Percentiles rank a stretch among this genome's conserved stretches.
Evolutionary conservation across 1,284 basidiomycete species (phyloP).

Genomic region (Termitomyces sp.): DNA sequence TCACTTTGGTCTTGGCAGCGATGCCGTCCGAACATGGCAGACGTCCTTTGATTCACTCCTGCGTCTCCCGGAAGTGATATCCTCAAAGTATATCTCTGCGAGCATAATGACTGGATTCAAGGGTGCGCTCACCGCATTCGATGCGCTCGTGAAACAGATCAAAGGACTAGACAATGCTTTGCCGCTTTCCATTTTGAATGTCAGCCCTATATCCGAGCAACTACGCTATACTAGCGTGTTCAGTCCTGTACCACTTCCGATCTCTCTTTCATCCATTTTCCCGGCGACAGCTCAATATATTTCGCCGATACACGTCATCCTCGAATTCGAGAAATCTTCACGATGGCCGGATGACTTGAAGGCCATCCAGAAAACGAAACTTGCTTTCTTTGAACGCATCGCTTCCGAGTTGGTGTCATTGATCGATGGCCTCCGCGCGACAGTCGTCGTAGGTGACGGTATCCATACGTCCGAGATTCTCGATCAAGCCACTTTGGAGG

Average conservation of each 20-base stretch:
- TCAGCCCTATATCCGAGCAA: slow-evolving; percentile 69
- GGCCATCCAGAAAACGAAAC: slow-evolving; percentile 93
- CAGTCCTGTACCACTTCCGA: slow-evolving; percentile 57
- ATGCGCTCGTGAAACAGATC: slow-evolving; percentile 72
- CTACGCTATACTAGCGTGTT: slow-evolving; percentile 86
- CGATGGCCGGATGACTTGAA: slow-evolving; percentile 94
- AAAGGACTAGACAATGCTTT: slow-evolving; percentile 76
- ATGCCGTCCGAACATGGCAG: slow-evolving; percentile 55
- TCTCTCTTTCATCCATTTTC: slow-evolving; percentile 38
- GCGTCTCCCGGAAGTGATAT: slow-evolving; percentile 56
- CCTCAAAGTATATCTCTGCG: slow-evolving; percentile 43
- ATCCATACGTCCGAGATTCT: slow-evolving; percentile 49
- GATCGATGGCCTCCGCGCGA: slow-evolving; percentile 47
- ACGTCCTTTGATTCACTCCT: slow-evolving; percentile 63
- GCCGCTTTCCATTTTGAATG: slow-evolving; percentile 76
- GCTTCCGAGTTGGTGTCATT: slow-evolving; percentile 57
- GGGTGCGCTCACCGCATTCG: slow-evolving; percentile 76
- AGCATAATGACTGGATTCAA: slow-evolving; percentile 66
- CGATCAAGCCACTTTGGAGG: slow-evolving; percentile 73
- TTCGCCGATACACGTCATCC: slow-evolving; percentile 65
- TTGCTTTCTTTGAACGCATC: slow-evolving; percentile 85
- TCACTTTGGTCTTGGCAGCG: slow-evolving; percentile 65
- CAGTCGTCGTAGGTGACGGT: slow-evolving; percentile 54
- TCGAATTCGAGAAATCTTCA: slow-evolving; percentile 89
- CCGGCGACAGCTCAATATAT: slow-evolving; percentile 60